A percentile compares a stretch with the other conserved stretches of the same genome.
These are phyloP conservation scores for Ophiostoma perfectum DNA, from an alignment of 2,329 filamentous ascomycete genomes.

Conservation along the genomic window DNA sequence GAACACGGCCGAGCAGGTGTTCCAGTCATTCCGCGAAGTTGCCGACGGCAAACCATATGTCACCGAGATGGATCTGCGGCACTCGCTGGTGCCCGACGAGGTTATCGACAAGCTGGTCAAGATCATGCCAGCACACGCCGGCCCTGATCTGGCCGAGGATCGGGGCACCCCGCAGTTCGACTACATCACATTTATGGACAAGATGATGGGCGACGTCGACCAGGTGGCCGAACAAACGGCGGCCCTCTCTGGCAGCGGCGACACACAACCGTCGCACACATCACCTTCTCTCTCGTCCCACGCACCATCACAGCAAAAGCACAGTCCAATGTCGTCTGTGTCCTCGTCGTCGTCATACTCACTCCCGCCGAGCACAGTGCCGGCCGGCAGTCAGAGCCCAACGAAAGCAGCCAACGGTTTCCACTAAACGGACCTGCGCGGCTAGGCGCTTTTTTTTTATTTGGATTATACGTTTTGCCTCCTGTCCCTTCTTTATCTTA, in stretches of 20 bases:
- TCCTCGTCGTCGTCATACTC: conserved; percentile 20
- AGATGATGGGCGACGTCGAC: conserved; percentile 52
- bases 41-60: conserved; percentile 98
- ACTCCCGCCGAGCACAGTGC: background rate
- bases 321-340: conserved; percentile 19
- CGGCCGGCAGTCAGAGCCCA: conserved; percentile 20
- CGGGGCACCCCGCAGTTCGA: conserved; percentile 83
- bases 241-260: background rate
- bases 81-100: conserved; percentile 92
- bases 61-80: conserved; percentile 91
- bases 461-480: background rate
- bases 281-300: conserved; percentile 11
- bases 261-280: conserved; percentile 7
- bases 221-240: conserved; percentile 10
- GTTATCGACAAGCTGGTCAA: conserved; percentile 88
- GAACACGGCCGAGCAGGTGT: conserved; percentile 97
- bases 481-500: background rate
- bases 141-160: conserved; percentile 79
- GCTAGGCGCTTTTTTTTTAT: background rate
- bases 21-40: conserved; percentile 94
- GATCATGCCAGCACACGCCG: conserved; percentile 78
- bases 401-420: conserved; percentile 16
- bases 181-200: conserved; percentile 96
- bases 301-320: conserved; percentile 14
- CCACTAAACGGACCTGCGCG: background rate